These are phyloP conservation scores for Verticillium albo-atrum DNA, from an alignment of 2,329 filamentous ascomycete genomes.

Conservation along the genomic window DNA sequence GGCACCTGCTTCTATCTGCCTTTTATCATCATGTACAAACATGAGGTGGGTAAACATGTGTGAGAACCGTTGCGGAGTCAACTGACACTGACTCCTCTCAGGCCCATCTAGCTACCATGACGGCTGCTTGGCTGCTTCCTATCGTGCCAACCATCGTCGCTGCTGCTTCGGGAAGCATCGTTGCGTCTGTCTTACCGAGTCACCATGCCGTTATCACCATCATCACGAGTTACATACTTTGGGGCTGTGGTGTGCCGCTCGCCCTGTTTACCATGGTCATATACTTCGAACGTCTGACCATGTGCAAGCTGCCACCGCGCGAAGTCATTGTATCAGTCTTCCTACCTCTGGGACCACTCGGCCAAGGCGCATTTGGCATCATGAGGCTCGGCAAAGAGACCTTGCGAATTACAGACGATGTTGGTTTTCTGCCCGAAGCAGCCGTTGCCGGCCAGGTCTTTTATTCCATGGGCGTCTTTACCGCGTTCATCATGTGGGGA, in stretches of 20 bases:
- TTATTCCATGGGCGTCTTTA: slow-evolving; percentile 51
- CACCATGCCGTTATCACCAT: slow-evolving; percentile 42
- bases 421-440: slow-evolving; percentile 25
- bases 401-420: slow-evolving; percentile 19
- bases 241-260: slow-evolving; percentile 61
- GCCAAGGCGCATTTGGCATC: slow-evolving; percentile 59
- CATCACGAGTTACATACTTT: slow-evolving; percentile 61
- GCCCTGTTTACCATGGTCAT: slow-evolving; percentile 55
- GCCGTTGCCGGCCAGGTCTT: slow-evolving; percentile 46
- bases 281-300: slow-evolving; percentile 64
- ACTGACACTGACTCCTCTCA: slow-evolving; percentile 3
- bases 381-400: slow-evolving; percentile 47
- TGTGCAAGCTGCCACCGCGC: slow-evolving; percentile 61
- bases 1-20: slow-evolving; percentile 48
- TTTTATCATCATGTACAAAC: slow-evolving; percentile 41
- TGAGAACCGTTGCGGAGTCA: background rate
- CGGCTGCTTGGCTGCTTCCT: slow-evolving; percentile 60
- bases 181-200: slow-evolving; percentile 4
- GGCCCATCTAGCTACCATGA: slow-evolving; percentile 49
- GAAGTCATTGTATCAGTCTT: slow-evolving; percentile 67
- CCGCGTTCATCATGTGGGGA: slow-evolving; percentile 38
- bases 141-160: slow-evolving; percentile 65
- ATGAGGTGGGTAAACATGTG: slow-evolving; percentile 19
- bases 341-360: slow-evolving; percentile 61
- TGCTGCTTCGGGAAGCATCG: slow-evolving; percentile 54